A percentile compares a stretch with the other conserved stretches of the same genome.
Conservation (phyloP, 106 monocot genomes). For the Iris macrosiphon region DNA sequence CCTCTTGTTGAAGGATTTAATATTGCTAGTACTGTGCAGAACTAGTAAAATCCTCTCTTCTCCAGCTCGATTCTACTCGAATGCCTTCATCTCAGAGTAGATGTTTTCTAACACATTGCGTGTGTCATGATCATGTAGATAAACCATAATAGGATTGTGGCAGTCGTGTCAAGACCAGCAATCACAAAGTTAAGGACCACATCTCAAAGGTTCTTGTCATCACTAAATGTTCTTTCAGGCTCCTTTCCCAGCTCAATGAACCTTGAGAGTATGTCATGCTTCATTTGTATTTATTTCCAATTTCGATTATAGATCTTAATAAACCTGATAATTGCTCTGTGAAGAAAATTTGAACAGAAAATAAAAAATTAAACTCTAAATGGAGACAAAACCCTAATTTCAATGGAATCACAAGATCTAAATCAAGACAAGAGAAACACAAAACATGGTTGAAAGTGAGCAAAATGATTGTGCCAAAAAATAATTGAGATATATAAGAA, state of each 20-base stretch:
- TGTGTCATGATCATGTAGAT: slow-evolving; percentile 58
- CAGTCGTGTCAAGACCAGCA: slow-evolving; percentile 70
- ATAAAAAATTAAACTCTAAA: too few species aligned
- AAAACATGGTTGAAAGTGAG: too few species aligned
- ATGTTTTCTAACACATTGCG: slow-evolving; percentile 47
- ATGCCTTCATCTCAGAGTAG: slow-evolving; percentile 38
- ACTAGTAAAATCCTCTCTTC: slow-evolving; percentile 27
- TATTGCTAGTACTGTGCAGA: slow-evolving; percentile 12
- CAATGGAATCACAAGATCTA: too few species aligned
- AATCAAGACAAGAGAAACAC: too few species aligned
- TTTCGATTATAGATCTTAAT: too few species aligned
- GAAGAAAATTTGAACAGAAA: too few species aligned
- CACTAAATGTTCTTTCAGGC: slow-evolving; percentile 29
- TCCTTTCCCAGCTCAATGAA: slow-evolving; percentile 77
- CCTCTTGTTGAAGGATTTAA: slow-evolving; percentile 27
- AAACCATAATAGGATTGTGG: slow-evolving; percentile 74
- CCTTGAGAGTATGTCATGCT: slow-evolving; percentile 82
- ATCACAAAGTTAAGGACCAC: slow-evolving; percentile 80
- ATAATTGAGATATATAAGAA: too few species aligned
- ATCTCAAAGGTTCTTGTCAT: slow-evolving; percentile 72
- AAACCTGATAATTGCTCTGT: too few species aligned
- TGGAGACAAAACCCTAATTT: too few species aligned
- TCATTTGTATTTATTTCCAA: too few species aligned
- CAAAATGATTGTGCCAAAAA: too few species aligned
- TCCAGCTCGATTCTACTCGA: slow-evolving; percentile 43